These are phyloP conservation scores for Fusarium sp. DNA, from an alignment of 2,329 filamentous ascomycete genomes.

Conservation along the genomic window DNA sequence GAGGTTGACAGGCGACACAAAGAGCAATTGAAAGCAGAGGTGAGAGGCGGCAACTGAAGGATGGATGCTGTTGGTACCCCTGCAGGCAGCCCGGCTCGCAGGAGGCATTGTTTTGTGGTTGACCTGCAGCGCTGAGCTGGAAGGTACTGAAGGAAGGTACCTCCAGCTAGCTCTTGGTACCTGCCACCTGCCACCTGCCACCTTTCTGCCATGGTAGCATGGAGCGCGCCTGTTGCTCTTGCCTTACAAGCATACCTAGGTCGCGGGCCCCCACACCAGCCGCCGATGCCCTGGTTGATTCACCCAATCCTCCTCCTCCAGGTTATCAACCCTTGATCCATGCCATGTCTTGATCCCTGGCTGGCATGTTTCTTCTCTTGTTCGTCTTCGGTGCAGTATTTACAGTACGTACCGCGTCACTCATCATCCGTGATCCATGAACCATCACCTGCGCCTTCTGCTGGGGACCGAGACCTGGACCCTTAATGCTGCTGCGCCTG, in stretches of 20 bases:
- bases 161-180: background rate
- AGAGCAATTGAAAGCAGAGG: background rate
- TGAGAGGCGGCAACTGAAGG: background rate
- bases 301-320: constrained; percentile 14
- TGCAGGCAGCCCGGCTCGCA: background rate
- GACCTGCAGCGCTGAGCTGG: background rate
- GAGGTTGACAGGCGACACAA: background rate
- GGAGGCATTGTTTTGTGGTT: background rate
- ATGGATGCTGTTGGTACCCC: background rate
- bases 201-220: background rate
- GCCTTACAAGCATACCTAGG: background rate
- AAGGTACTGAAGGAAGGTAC: background rate
- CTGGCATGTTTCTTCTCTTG: constrained; percentile 20
- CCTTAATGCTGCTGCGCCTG: constrained; percentile 30
- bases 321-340: constrained; percentile 22
- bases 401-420: background rate
- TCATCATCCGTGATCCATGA: constrained; percentile 22
- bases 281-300: constrained; percentile 14
- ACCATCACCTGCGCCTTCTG: constrained; percentile 25
- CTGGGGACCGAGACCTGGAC: constrained; percentile 25
- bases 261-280: constrained; percentile 24
- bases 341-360: constrained; percentile 17
- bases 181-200: background rate
- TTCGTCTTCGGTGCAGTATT: background rate
- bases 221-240: background rate